Evolutionary conservation across 345 rosid genomes (phyloP), one percentile per base, ranked within the genome.

Genomic region (Citrus maxima): DNA sequence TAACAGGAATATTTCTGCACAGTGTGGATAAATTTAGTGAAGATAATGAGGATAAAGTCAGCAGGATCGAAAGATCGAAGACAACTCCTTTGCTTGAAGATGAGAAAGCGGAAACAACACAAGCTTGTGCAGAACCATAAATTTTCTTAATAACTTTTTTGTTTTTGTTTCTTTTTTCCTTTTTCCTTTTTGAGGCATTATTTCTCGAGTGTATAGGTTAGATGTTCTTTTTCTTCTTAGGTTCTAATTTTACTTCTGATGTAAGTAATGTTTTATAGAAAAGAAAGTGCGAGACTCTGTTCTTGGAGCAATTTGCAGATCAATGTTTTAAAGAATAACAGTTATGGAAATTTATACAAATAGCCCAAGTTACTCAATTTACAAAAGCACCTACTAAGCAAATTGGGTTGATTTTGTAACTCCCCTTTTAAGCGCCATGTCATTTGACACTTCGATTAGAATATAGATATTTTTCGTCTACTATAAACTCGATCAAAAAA

Each of bases 11-110:
- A 65, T 95, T 92, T 81, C 61, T 95, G 79, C 88, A 83, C 67
- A 77, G 93, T 21, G 94, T 91, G 34, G 97, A 95, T 82, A 84
- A 92, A 75, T 92, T 84, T 76, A 32, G 88, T 3, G 97, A 95
- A 84, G 97, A 87, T 65, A 83, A 84, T 2, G 91, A 87, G 77
- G 76, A 71, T 56, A 75, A 75, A 81, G 82, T 59, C 6, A 62
- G 49, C 7, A 64, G 77, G 3, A 55, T 40, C 24, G 90, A 89
- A 34, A 83, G 80, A 73, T 83, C 89, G 34, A 77, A 82, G 59
- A 82, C 82, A 10, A 82, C 88, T 4, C 94, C 95, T 30, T 82
- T 95, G 90, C 89, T 91, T 16, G 88, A 85, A 70, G 85, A 79
- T 72, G 71, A 81, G 80, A 64, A 73, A 28, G 67, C 77, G 35